Evolutionary conservation across 2,329 filamentous ascomycete species (phyloP).

Genomic region (Nakataea oryzae): DNA sequence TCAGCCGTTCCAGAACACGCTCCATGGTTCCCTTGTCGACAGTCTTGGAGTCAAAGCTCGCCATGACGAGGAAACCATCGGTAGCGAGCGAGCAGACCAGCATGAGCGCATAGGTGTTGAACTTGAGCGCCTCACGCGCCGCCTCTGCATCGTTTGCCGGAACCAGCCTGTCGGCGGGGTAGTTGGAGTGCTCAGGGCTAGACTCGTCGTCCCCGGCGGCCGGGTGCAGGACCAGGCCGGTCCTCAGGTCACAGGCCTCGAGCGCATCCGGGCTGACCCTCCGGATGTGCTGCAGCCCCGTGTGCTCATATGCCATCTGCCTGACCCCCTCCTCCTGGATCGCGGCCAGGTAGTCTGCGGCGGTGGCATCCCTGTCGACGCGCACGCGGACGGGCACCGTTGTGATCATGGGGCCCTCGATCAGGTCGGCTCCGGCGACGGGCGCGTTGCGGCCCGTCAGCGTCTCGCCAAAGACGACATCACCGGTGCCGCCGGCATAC

Average conservation of each 20-base stretch:
- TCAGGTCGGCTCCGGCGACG: slow-evolving; percentile 36
- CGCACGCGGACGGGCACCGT: slow-evolving; percentile 45
- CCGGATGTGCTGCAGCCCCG: slow-evolving; percentile 50
- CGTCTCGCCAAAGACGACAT: slow-evolving; percentile 49
- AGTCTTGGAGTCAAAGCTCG: slow-evolving; percentile 54
- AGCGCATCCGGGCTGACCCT: slow-evolving; percentile 41
- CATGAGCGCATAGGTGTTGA: slow-evolving; percentile 53
- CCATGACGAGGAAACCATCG: slow-evolving; percentile 46
- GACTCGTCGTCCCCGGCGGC: slow-evolving; percentile 11
- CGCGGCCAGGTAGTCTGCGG: slow-evolving; percentile 31
- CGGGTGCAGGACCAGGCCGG: slow-evolving; percentile 43
- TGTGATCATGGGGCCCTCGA: slow-evolving; percentile 51
- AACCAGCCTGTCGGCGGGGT: slow-evolving; percentile 18
- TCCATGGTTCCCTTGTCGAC: slow-evolving; percentile 41
- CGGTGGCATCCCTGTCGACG: slow-evolving; percentile 27
- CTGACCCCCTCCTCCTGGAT: slow-evolving; percentile 9
- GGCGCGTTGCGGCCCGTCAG: slow-evolving; percentile 44
- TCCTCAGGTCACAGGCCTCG: slow-evolving; percentile 45
- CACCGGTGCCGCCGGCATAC: slow-evolving; percentile 35
- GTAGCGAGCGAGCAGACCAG: slow-evolving; percentile 51
- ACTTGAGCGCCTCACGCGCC: slow-evolving; percentile 48
- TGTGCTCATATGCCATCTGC: slow-evolving; percentile 52
- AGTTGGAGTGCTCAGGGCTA: neutral
- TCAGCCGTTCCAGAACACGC: slow-evolving; percentile 40
- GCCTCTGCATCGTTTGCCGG: slow-evolving; percentile 45